Percentiles rank a stretch among this genome's conserved stretches.
These are phyloP conservation scores for Dactylellina haptotyla DNA, from an alignment of 2,329 filamentous ascomycete genomes.

Conservation along the genomic window DNA sequence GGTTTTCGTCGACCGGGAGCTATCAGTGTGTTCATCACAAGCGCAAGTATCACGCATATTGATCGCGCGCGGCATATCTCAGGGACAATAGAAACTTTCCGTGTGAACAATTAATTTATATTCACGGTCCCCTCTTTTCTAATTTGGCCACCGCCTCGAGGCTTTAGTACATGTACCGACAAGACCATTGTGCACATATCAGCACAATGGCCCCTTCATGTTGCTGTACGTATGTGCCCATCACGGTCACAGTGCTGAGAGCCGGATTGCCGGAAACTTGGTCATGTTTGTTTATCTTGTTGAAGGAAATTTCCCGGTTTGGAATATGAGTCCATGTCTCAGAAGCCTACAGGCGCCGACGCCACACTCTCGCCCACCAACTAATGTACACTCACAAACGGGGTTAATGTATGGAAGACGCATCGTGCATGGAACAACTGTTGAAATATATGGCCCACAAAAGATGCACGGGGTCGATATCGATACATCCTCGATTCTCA, in stretches of 20 bases:
- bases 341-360: slow-evolving; percentile 39
- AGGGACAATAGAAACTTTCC: no score
- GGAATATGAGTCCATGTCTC: slow-evolving; percentile 29
- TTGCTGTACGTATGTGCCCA: background rate
- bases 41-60: no score
- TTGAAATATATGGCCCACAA: background rate
- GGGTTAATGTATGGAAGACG: slow-evolving; percentile 12
- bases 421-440: slow-evolving; percentile 3
- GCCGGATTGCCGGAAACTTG: slow-evolving; percentile 5
- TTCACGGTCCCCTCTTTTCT: no score
- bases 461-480: no score
- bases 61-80: no score
- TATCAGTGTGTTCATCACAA: no score
- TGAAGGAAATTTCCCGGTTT: slow-evolving; percentile 9
- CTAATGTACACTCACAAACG: background rate
- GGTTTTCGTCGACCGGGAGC: no score
- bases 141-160: no score
- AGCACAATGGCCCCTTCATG: no score
- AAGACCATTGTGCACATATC: no score
- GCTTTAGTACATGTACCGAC: no score
- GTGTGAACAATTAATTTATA: no score
- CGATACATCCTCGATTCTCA: background rate
- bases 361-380: slow-evolving; percentile 13
- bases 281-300: background rate
- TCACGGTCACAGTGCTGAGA: background rate